Conservation (phyloP, 352 stramenopile species). For the Nothophytophthora sp. region DNA sequence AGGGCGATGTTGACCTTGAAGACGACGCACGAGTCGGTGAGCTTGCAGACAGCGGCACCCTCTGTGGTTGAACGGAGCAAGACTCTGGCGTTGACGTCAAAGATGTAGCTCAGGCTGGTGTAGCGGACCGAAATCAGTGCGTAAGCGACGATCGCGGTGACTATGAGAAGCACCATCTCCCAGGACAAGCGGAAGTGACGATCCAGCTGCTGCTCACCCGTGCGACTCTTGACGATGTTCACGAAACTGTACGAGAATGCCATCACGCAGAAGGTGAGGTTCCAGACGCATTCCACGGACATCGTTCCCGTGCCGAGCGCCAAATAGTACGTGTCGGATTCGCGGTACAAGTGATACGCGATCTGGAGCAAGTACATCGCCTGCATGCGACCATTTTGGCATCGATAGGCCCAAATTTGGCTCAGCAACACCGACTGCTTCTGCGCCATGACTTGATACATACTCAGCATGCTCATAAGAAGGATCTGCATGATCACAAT, state of each 20-base stretch:
- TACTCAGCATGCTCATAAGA: slow-evolving; percentile 30
- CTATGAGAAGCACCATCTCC: slow-evolving; percentile 35
- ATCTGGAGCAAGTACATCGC: slow-evolving; percentile 37
- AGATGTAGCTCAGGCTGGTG: slow-evolving; percentile 31
- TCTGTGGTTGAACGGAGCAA: slow-evolving; percentile 14
- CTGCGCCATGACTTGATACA: slow-evolving; percentile 38
- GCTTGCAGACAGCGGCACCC: slow-evolving; percentile 26
- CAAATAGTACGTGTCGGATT: slow-evolving; percentile 34
- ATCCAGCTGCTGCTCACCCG: slow-evolving; percentile 32
- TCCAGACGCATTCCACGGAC: slow-evolving; percentile 37
- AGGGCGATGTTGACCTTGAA: slow-evolving; percentile 31
- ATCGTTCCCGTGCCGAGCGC: slow-evolving; percentile 36
- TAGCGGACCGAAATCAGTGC: slow-evolving; percentile 27
- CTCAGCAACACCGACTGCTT: slow-evolving; percentile 34
- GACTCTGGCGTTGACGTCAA: slow-evolving; percentile 22
- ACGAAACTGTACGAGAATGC: slow-evolving; percentile 38
- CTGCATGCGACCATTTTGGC: slow-evolving; percentile 38
- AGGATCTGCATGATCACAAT: slow-evolving; percentile 38
- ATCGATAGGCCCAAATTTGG: slow-evolving; percentile 41
- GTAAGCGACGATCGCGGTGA: slow-evolving; percentile 26
- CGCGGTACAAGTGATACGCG: slow-evolving; percentile 32
- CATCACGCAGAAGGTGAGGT: slow-evolving; percentile 41
- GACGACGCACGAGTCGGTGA: slow-evolving; percentile 33
- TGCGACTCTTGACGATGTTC: slow-evolving; percentile 31
- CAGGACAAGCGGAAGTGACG: slow-evolving; percentile 34